These are phyloP conservation scores for Plasmopara viticola DNA, from an alignment of 352 stramenopile species.

Conservation along the genomic window DNA sequence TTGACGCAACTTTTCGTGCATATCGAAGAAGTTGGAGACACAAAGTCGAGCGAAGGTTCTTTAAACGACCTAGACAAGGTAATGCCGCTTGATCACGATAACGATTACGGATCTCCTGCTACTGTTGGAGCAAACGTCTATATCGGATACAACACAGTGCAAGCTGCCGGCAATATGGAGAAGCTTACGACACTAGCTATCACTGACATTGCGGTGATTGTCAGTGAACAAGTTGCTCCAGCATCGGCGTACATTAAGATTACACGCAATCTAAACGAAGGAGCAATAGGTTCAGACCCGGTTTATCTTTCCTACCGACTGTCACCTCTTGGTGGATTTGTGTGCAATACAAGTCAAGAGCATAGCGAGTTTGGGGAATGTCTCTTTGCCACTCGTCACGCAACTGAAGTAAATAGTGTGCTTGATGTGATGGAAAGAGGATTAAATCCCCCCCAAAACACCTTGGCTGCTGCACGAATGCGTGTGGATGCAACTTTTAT, in stretches of 20 bases:
- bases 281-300: conserved; percentile 14
- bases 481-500: conserved; percentile 31
- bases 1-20: conserved; percentile 35
- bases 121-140: conserved; percentile 18
- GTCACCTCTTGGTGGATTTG: conserved; percentile 47
- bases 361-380: conserved; percentile 67
- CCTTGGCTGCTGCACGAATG: conserved; percentile 12
- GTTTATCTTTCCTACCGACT: conserved; percentile 58
- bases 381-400: conserved; percentile 50
- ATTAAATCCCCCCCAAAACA: conserved; percentile 13
- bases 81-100: conserved; percentile 28
- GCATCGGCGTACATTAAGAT: conserved; percentile 46
- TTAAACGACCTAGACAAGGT: conserved; percentile 8
- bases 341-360: conserved; percentile 32
- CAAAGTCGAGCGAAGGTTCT: not conserved
- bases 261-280: conserved; percentile 47
- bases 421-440: conserved; percentile 22
- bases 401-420: conserved; percentile 9
- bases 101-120: conserved; percentile 17
- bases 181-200: conserved; percentile 40
- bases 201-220: conserved; percentile 46
- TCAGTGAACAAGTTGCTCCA: conserved; percentile 24
- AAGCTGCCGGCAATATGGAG: conserved; percentile 24
- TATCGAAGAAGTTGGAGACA: conserved; percentile 6
- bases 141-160: conserved; percentile 31